These are phyloP conservation scores for Tetrahymena thermophila DNA, from an alignment of 73 alveolate species.

Conservation along the genomic window DNA sequence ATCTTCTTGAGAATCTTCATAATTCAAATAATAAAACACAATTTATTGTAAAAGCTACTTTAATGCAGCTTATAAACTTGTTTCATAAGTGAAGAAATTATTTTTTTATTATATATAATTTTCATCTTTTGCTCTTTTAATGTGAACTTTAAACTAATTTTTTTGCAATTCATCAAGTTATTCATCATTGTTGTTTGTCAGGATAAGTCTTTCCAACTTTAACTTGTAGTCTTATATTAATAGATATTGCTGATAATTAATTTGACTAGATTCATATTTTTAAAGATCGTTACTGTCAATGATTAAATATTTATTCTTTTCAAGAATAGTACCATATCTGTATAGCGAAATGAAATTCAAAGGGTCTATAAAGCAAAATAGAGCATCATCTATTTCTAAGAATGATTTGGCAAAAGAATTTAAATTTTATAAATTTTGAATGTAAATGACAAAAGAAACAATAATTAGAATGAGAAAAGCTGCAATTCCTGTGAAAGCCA, in stretches of 20 bases:
- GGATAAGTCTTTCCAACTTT: not conserved
- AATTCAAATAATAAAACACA: too few species aligned
- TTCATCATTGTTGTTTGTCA: not conserved
- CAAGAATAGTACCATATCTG: not conserved
- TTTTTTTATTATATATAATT: not conserved
- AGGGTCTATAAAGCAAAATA: not conserved
- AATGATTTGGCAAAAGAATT: not conserved
- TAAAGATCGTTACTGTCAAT: not conserved
- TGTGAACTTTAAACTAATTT: not conserved
- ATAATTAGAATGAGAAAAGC: not conserved
- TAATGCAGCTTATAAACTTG: not conserved
- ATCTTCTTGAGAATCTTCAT: not conserved
- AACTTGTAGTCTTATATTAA: not conserved
- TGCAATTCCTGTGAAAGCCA: not conserved
- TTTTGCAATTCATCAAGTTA: not conserved
- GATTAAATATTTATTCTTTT: not conserved
- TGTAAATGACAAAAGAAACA: not conserved
- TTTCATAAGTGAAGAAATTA: not conserved
- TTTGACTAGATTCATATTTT: not conserved
- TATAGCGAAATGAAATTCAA: not conserved
- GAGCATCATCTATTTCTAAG: not conserved
- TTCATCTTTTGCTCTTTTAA: not conserved
- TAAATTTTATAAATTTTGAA: not conserved
- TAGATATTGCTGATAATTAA: not conserved
- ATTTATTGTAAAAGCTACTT: not conserved